phyloP scores from a whole-genome alignment of 257 asterid genomes.

The Scutellaria galericulata region DNA sequence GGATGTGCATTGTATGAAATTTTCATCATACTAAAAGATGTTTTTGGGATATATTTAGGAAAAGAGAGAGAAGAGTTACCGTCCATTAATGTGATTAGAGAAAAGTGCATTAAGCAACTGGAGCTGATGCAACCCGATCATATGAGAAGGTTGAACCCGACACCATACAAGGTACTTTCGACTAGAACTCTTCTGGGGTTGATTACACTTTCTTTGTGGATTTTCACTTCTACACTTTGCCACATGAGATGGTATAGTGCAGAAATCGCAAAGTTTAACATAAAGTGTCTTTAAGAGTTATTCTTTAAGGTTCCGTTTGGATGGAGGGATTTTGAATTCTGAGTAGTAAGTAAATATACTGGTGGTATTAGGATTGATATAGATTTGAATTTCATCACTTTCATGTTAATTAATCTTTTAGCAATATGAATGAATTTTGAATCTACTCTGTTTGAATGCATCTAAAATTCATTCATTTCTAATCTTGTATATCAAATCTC shows the following conservation, averaged over 20 bases:
- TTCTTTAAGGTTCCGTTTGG: too few species aligned
- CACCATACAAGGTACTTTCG: constrained; percentile 89
- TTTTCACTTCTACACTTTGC: neutral
- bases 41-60: constrained; percentile 44
- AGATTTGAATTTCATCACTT: too few species aligned
- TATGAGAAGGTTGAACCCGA: constrained; percentile 97
- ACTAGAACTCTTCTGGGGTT: neutral
- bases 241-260: neutral
- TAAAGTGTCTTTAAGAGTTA: too few species aligned
- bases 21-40: neutral
- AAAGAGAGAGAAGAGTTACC: constrained; percentile 71
- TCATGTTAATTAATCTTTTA: too few species aligned
- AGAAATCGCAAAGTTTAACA: neutral
- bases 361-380: too few species aligned
- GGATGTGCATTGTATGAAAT: neutral
- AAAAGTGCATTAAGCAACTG: constrained; percentile 75
- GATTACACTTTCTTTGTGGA: too few species aligned
- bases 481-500: too few species aligned
- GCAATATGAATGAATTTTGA: too few species aligned
- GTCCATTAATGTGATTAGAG: constrained; percentile 63
- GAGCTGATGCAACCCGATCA: constrained; percentile 91
- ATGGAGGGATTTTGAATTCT: too few species aligned
- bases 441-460: too few species aligned
- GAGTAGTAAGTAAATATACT: too few species aligned
- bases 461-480: too few species aligned